Evolutionary conservation across 2,329 filamentous ascomycete genomes (phyloP), one percentile per base, ranked within the genome.

Genomic region (Neurospora sp.): DNA sequence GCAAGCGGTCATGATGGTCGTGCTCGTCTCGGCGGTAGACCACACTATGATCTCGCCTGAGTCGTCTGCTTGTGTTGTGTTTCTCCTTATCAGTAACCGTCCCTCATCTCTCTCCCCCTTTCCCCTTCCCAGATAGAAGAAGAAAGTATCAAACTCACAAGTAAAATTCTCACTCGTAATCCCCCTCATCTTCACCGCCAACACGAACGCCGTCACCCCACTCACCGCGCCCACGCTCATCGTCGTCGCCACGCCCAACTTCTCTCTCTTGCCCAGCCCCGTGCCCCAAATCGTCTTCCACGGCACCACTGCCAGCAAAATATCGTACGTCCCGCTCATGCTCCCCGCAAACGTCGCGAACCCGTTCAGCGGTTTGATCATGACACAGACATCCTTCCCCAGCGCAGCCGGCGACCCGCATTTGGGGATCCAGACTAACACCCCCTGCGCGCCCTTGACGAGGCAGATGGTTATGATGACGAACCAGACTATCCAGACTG

Each of bases 171-270:
- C 69, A n/a, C 70, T 52, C 2, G 69, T 70, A 17, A 71, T n/a
- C 3, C 15, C 39, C 15, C 46, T 38, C n/a, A 73, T 52, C 19
- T 68, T 68, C 15, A 36, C 42, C 3, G 70, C 46, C 66, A 71
- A 70, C 33, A 73, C 67, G 33, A 71, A 71, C 2, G 71, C 66
- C 17, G 70, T 69, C 1, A 46, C 40, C 1, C 66, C 70, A 70
- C 69, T 68, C 70, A 78, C 73, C n/a, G 79, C 38, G 0, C 78
- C 78, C 43, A 79, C 76, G 33, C 77, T 77, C 78, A 79, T 78
- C 9, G 77, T 77, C 4, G 75, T 71, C 9, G 75, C 75, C 3
- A 77, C 75, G 1, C 77, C 77, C 3, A 78, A 23, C 67, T 76
- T 76, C 42, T 79, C 78, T 58, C 73, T 76, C 46, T 66, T 74